These are phyloP conservation scores for Umbelopsis vinacea DNA, from an alignment of 192 early-diverging fungal species.

Conservation along the genomic window DNA sequence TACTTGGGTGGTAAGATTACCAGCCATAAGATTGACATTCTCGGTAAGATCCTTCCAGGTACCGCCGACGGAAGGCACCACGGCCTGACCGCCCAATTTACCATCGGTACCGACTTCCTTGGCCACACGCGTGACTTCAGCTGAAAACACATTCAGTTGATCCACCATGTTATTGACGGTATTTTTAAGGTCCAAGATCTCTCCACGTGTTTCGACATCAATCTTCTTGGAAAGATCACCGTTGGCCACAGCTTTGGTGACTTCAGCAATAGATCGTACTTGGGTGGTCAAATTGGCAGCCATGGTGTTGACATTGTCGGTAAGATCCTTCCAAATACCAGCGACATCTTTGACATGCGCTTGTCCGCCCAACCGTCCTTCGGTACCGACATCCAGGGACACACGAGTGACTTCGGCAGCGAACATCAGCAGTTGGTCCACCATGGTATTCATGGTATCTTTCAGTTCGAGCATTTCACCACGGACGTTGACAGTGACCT, in stretches of 20 bases:
- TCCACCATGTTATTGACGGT: slow-evolving; percentile 69
- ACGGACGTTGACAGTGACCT: slow-evolving; percentile 58
- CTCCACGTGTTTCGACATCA: slow-evolving; percentile 53
- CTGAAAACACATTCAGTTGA: slow-evolving; percentile 61
- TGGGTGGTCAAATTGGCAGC: slow-evolving; percentile 57
- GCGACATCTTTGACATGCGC: slow-evolving; percentile 46
- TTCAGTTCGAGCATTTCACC: slow-evolving; percentile 75
- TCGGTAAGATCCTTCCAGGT: slow-evolving; percentile 78
- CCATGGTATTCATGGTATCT: slow-evolving; percentile 71
- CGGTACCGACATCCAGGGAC: slow-evolving; percentile 48
- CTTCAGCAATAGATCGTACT: slow-evolving; percentile 57
- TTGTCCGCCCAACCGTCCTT: slow-evolving; percentile 52
- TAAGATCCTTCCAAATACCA: slow-evolving; percentile 62
- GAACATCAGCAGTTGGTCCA: slow-evolving; percentile 60
- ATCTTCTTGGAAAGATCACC: slow-evolving; percentile 57
- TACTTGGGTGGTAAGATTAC: slow-evolving; percentile 69
- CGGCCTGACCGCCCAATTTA: slow-evolving; percentile 76
- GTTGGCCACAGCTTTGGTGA: slow-evolving; percentile 54
- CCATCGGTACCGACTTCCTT: slow-evolving; percentile 73
- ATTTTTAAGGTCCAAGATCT: slow-evolving; percentile 60
- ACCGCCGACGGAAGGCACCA: slow-evolving; percentile 72
- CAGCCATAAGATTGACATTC: slow-evolving; percentile 71
- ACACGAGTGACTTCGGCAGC: slow-evolving; percentile 42
- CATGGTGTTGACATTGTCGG: slow-evolving; percentile 63
- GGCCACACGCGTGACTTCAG: slow-evolving; percentile 68